Conservation (phyloP, 2,329 filamentous ascomycete species). For the Pseudopithomyces maydicus region DNA sequence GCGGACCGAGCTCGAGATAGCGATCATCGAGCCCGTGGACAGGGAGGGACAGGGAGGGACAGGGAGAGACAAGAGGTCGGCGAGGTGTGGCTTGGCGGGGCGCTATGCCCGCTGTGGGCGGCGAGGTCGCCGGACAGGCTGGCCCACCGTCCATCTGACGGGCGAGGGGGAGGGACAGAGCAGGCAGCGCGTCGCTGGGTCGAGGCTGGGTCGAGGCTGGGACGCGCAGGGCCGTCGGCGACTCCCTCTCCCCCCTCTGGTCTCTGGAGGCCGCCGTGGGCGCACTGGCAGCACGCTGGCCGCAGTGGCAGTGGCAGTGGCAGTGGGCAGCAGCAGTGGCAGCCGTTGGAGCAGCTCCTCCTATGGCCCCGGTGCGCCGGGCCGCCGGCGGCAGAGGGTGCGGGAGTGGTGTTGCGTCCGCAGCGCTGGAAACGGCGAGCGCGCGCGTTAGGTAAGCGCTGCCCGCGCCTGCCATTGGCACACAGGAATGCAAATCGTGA, state of each 20-base stretch:
- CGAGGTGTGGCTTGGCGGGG: slow-evolving; percentile 39
- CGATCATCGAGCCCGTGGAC: slow-evolving; percentile 37
- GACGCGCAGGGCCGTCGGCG: too few species aligned
- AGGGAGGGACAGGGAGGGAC: slow-evolving; percentile 28
- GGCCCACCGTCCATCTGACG: neutral
- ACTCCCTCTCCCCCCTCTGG: too few species aligned
- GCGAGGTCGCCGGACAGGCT: neutral
- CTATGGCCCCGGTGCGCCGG: slow-evolving; percentile 24
- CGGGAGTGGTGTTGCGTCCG: slow-evolving; percentile 15
- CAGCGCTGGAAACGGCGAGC: slow-evolving; percentile 10
- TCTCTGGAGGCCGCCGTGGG: neutral
- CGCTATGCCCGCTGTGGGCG: neutral
- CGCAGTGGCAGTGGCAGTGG: neutral
- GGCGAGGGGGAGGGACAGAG: neutral
- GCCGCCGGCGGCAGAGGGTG: slow-evolving; percentile 15
- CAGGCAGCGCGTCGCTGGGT: too few species aligned
- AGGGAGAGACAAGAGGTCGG: slow-evolving; percentile 42
- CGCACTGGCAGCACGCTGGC: too few species aligned
- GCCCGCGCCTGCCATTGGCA: too few species aligned
- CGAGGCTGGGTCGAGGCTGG: too few species aligned
- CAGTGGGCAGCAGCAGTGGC: neutral
- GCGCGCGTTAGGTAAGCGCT: neutral
- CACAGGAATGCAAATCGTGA: neutral
- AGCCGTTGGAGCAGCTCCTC: slow-evolving; percentile 21
- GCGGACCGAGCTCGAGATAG: slow-evolving; percentile 35